These are phyloP conservation scores for Trichoderma sp. DNA, from an alignment of 2,329 filamentous ascomycete species.

Conservation along the genomic window DNA sequence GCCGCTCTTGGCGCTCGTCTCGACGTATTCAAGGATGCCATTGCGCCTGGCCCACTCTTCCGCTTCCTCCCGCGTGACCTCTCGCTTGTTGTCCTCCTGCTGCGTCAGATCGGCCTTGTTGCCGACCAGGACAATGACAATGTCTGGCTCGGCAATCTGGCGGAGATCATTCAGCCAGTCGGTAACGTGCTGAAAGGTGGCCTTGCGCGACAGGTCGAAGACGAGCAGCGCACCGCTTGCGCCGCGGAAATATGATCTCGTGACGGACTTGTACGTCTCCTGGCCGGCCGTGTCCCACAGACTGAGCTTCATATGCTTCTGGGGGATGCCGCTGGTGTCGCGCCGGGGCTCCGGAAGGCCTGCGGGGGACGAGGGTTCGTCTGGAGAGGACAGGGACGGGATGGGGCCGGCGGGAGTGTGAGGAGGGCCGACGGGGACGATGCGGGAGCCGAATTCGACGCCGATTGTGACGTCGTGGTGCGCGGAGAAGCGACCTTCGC, in stretches of 20 bases:
- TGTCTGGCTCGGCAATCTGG: constrained; percentile 92
- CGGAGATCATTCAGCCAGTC: constrained; percentile 93
- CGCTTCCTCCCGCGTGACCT: constrained; percentile 80
- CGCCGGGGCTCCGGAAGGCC: constrained; percentile 56
- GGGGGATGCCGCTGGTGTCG: constrained; percentile 40
- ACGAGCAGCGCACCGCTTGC: constrained; percentile 73
- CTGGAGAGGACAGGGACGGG: constrained; percentile 27
- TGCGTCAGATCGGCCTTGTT: constrained; percentile 87
- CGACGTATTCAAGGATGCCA: constrained; percentile 87
- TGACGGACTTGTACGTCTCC: constrained; percentile 96
- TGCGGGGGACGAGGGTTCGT: constrained; percentile 24
- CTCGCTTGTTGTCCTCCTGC: constrained; percentile 60
- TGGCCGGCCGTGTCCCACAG: constrained; percentile 97
- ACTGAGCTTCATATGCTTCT: constrained; percentile 87
- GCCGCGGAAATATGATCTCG: constrained; percentile 88
- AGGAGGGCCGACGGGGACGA: constrained; percentile 85
- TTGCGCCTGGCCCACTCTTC: constrained; percentile 85
- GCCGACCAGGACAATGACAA: constrained; percentile 90
- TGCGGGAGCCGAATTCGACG: constrained; percentile 91
- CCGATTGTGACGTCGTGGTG: constrained; percentile 97
- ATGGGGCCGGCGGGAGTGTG: constrained; percentile 51
- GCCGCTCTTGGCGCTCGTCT: constrained; percentile 93
- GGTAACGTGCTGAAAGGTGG: constrained; percentile 84
- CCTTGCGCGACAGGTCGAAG: constrained; percentile 85
- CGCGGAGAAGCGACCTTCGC: constrained; percentile 90